Conservation (phyloP, 176 grass and related monocot genomes). For the Ensete glaucum region DNA sequence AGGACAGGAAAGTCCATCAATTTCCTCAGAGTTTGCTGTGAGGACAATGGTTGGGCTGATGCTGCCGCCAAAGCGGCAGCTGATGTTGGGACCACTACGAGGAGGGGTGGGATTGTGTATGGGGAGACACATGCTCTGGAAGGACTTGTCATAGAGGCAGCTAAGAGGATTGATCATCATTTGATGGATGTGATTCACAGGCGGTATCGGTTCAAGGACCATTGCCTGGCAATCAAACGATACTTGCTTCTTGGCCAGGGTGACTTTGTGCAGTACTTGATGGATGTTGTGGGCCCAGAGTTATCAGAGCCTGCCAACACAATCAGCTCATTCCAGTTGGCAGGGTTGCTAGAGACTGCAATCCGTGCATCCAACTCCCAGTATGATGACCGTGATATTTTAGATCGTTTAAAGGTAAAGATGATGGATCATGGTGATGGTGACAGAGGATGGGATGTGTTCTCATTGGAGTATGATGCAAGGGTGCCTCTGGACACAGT, state of each 20-base stretch:
- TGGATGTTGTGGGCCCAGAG: constrained; percentile 89
- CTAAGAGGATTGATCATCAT: constrained; percentile 71
- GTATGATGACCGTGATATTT: constrained; percentile 81
- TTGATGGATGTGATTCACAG: constrained; percentile 90
- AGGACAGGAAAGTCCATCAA: constrained; percentile 93
- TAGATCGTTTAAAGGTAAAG: constrained; percentile 86
- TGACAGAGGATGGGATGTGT: constrained; percentile 88
- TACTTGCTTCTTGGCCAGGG: constrained; percentile 97
- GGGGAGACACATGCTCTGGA: constrained; percentile 83
- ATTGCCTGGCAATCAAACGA: constrained; percentile 87
- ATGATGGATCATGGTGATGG: constrained; percentile 95
- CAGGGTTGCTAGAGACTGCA: constrained; percentile 76
- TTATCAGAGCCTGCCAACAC: constrained; percentile 90
- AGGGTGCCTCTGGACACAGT: constrained; percentile 73
- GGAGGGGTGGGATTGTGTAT: constrained; percentile 74
- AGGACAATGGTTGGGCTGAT: constrained; percentile 78
- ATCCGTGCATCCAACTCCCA: constrained; percentile 85
- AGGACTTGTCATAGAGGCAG: constrained; percentile 73
- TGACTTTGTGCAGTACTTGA: constrained; percentile 95
- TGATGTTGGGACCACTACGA: constrained; percentile 74
- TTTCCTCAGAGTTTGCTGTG: constrained; percentile 85
- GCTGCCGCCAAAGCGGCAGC: constrained; percentile 57
- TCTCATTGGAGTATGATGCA: constrained; percentile 90
- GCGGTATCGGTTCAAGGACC: constrained; percentile 71
- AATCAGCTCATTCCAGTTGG: constrained; percentile 88